Base-by-base conservation (phyloP, 306 rosid species). In the Amphicarpaea edgeworthii region DNA sequence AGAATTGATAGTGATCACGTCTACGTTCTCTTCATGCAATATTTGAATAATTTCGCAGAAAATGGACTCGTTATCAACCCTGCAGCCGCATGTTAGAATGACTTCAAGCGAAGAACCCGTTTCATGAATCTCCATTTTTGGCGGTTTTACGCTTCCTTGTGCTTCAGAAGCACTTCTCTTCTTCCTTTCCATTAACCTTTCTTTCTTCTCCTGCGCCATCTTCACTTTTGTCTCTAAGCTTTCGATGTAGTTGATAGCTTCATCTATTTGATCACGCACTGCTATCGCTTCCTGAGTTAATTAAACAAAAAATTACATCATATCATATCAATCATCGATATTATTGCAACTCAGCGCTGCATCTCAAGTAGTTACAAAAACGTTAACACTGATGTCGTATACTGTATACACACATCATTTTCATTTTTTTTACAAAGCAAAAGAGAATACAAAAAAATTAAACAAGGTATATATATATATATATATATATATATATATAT, bases 191-290 rank as follows among this genome's bases (percentile, higher is more conserved):
- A 38, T 8, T 15, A 79, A 71, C 8, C 73, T 73, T 53, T 87
- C 85, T 49, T 78, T 91, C 86, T 73, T 85, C 55, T 79, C 88
- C 77, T 73, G 17, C 0, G 7, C 45, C 45, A 55, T 69, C 78
- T 84, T 83, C 77, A 87, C 40, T 75, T 82, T 89, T 12, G 54
- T 23, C 91, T 91, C 90, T 2, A 86, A 15, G 42, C 67, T 81
- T 77, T 86, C 86, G 3, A 91, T 89, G 82, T 87, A 62, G 15
- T 82, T 65, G 21, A 85, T 85, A 3, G 91, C 93, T 23, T 83
- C 88, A 8, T 85, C 91, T 65, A 87, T 45, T 79, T 91, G 94
- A 70, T 86, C 91, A 2, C 86, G 88, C 50, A 87, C 24, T 5
- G 86, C 17, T 0, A 45, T 11, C 11, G 74, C 30, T 64, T 83